Conservation (phyloP, 2,329 filamentous ascomycete species). For the Penicillium sp. region DNA sequence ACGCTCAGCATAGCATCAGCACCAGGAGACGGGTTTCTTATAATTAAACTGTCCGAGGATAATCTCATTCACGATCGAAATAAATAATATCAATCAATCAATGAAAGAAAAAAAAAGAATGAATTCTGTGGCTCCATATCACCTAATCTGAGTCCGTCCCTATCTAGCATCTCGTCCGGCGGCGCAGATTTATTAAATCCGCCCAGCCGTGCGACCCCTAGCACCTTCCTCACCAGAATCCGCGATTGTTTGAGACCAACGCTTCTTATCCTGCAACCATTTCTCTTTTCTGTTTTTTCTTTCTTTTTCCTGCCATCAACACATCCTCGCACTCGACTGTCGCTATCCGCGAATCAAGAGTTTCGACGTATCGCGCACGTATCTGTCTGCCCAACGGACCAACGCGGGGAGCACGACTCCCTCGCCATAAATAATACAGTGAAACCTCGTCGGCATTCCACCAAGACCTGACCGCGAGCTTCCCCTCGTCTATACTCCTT, state of each 20-base stretch:
- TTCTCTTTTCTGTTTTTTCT: background rate
- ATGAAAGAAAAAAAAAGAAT: background rate
- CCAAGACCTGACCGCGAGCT: background rate
- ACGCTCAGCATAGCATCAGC: background rate
- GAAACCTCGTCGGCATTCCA: background rate
- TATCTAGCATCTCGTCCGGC: background rate
- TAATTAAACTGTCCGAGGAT: background rate
- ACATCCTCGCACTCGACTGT: background rate
- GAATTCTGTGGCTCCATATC: too few relatives aligned
- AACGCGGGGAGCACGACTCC: background rate
- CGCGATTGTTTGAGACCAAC: background rate
- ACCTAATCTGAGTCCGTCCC: background rate
- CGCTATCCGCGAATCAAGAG: background rate
- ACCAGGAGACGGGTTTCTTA: background rate
- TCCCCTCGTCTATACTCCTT: background rate
- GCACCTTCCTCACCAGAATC: background rate
- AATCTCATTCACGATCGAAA: background rate
- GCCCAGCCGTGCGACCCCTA: background rate
- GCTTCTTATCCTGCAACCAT: background rate
- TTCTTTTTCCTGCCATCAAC: background rate
- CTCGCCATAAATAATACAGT: background rate
- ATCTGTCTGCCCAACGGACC: background rate
- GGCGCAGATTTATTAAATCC: background rate
- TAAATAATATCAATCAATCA: background rate
- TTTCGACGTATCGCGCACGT: background rate